These are phyloP conservation scores for Mycena kentingensis DNA, from an alignment of 768 basidiomycete genomes.

Conservation along the genomic window DNA sequence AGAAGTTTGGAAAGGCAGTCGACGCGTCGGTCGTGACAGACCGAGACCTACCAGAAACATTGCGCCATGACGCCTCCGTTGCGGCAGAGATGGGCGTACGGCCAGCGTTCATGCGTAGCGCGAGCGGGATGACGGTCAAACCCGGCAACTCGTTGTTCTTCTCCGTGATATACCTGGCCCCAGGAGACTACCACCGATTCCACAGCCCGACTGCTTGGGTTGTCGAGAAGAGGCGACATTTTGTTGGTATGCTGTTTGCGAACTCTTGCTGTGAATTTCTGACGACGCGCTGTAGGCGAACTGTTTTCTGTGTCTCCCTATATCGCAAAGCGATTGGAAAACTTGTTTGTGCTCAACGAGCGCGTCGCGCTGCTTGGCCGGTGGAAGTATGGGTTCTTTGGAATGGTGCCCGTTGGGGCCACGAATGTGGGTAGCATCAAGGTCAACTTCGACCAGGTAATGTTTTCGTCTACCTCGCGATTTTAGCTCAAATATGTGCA, in stretches of 20 bases:
- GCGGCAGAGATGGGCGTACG: constrained; percentile 70
- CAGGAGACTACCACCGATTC: constrained; percentile 98
- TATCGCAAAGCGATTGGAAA: constrained; percentile 88
- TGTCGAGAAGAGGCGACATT: constrained; percentile 92
- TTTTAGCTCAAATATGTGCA: constrained; percentile 36
- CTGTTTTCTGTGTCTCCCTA: constrained; percentile 96
- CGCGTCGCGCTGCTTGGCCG: constrained; percentile 92
- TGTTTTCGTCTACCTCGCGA: constrained; percentile 6
- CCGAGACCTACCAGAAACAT: constrained; percentile 51
- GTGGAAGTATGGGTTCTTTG: constrained; percentile 95
- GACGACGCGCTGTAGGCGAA: constrained; percentile 58
- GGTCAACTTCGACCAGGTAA: constrained; percentile 86
- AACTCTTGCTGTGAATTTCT: neutral
- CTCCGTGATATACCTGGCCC: constrained; percentile 94
- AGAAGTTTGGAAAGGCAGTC: constrained; percentile 66
- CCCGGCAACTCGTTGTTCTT: constrained; percentile 89
- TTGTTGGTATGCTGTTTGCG: constrained; percentile 71
- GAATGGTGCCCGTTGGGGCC: constrained; percentile 97
- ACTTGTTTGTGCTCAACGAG: constrained; percentile 97
- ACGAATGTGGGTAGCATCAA: constrained; percentile 98
- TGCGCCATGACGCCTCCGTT: constrained; percentile 71
- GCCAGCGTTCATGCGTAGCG: constrained; percentile 37
- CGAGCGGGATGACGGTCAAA: constrained; percentile 53
- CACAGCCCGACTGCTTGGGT: constrained; percentile 97
- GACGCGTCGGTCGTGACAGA: constrained; percentile 74